Evolutionary conservation across 225 moss, liverwort and hornwort genomes (phyloP).

Genomic region (Lunularia cruciata): DNA sequence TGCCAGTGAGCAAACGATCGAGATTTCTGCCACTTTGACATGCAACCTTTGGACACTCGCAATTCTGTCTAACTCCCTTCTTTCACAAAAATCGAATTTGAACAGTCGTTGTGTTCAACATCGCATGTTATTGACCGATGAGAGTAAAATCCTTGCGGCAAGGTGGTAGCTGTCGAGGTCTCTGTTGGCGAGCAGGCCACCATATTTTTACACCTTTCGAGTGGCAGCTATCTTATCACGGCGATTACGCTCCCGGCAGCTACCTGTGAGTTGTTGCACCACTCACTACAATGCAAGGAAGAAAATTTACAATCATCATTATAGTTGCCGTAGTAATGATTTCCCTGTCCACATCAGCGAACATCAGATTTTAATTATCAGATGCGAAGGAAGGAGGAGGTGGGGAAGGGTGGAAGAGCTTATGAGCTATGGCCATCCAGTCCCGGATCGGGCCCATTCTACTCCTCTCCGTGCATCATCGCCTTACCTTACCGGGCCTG

Average conservation of each 20-base stretch:
- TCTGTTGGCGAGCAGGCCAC: background rate
- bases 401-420: background rate
- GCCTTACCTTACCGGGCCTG: background rate
- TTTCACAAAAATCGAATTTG: no score
- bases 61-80: no score
- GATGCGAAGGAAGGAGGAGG: background rate
- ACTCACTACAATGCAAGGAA: slow-evolving; percentile 14
- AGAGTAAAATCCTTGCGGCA: no score
- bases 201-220: background rate
- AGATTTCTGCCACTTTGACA: no score
- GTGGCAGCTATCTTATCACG: slow-evolving; percentile 7
- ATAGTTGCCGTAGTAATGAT: slow-evolving; percentile 12
- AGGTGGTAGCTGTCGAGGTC: background rate
- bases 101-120: background rate
- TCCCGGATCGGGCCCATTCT: background rate
- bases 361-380: slow-evolving; percentile 16
- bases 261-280: slow-evolving; percentile 12
- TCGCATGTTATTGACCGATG: no score
- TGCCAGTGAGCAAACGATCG: background rate
- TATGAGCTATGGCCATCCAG: slow-evolving; percentile 17
- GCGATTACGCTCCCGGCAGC: slow-evolving; percentile 4
- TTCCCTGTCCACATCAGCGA: slow-evolving; percentile 14
- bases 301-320: slow-evolving; percentile 20
- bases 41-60: background rate
- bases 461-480: background rate